Evolutionary conservation across 2,329 filamentous ascomycete species (phyloP), one percentile per base, ranked within the genome.

Genomic region (Nemania sp.): DNA sequence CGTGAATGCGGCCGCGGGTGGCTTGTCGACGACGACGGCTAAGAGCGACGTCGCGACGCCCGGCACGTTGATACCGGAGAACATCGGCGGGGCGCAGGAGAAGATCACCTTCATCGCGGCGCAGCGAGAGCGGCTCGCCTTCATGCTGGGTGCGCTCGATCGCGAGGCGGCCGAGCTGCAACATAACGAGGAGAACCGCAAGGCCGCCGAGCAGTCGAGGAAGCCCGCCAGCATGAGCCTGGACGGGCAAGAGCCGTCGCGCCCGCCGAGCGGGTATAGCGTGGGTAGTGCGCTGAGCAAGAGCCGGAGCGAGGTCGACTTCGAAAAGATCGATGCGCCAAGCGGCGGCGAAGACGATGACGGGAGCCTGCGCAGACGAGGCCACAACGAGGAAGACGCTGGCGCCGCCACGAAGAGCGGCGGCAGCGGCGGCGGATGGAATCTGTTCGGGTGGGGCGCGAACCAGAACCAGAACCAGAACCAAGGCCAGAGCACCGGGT

Each of bases 321-420:
- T 97, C 71, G 92, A 96, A 71, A 90, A 91, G 73, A 91, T 96
- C 67, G 90, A 95, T 64, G 87, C 88, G 35, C 90, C 93, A 71
- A 89, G 87, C 69, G 83, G 82, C 10, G 79, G 78, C 25, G 87
- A 85, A 70, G 84, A 85, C 47, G 80, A 78, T 34, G 79, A 68
- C 10, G 70, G 68, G 17, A 69, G 77, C 59, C 67, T 78, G 63
- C 64, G 68, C 63, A 60, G 67, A 61, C 57, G 65, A 62, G 51
- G 70, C 59, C 49, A 58, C 46, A 45, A 15, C 13, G 61, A 59
- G 3, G 58, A 60, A 11, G 55, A 59, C 6, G 18, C 51, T n/a
- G 55, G 57, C 11, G 50, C 43, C 25, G 54, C 58, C 11, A 59
- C 54, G 18, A 62, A 25, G 42, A n/a, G n/a, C n/a, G n/a, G n/a